Percentiles rank a stretch among this genome's conserved stretches.
These are phyloP conservation scores for Protea cynaroides DNA, from an alignment of 164 flowering plant genomes.

Conservation along the genomic window DNA sequence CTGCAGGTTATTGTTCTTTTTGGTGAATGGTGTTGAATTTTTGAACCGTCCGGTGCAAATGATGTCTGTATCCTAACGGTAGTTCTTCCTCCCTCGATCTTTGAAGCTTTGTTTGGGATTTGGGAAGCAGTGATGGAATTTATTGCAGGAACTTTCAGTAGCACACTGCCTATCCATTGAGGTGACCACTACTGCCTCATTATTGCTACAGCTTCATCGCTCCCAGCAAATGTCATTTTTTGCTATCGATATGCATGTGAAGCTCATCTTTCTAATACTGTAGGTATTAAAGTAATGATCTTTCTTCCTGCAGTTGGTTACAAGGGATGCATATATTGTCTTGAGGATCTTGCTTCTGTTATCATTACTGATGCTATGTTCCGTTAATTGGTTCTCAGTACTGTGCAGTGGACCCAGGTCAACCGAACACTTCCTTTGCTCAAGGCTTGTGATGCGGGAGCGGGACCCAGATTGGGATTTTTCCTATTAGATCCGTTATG, in stretches of 20 bases:
- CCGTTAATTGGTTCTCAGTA: conserved; percentile 31
- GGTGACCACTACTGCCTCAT: conserved; percentile 31
- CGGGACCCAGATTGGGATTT: too few species aligned
- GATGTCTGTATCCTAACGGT: conserved; percentile 76
- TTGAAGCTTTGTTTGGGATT: neutral
- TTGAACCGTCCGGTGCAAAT: conserved; percentile 65
- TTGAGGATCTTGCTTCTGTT: neutral
- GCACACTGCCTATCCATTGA: conserved; percentile 67
- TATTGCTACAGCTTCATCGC: conserved; percentile 45
- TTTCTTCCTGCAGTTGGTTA: conserved; percentile 1
- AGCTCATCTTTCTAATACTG: conserved; percentile 60
- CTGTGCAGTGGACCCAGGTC: conserved; percentile 56
- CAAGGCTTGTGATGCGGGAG: too few species aligned
- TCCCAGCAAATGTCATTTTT: conserved; percentile 54
- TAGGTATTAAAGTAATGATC: conserved; percentile 62
- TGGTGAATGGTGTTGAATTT: conserved; percentile 70
- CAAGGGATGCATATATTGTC: neutral
- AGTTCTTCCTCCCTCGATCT: conserved; percentile 5
- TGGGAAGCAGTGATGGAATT: neutral
- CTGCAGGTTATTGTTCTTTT: conserved; percentile 65
- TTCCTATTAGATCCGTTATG: too few species aligned
- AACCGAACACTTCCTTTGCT: conserved; percentile 47
- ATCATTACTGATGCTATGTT: neutral
- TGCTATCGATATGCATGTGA: conserved; percentile 78
- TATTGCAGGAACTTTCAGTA: conserved; percentile 75